Evolutionary conservation across 306 rosid species (phyloP).

Genomic region (Cyclanthera cordifolia): DNA sequence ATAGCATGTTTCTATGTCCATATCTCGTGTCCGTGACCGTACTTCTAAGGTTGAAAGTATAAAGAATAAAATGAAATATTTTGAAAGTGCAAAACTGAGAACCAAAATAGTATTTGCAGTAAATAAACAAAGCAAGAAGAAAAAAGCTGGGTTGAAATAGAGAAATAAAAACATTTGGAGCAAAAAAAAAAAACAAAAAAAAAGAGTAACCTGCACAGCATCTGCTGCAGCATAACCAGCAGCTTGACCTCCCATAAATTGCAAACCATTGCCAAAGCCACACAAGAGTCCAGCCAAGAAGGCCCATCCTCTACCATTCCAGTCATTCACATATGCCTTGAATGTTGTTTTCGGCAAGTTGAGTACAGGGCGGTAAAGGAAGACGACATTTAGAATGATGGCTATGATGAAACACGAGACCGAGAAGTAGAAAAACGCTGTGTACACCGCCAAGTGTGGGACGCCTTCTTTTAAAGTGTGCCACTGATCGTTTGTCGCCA

Average conservation of each 20-base stretch:
- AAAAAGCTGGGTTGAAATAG: not conserved
- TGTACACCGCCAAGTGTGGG: slow-evolving; percentile 1
- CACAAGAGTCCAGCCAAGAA: slow-evolving; percentile 4
- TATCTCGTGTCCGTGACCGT: too few species aligned
- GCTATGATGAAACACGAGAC: not conserved
- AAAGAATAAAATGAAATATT: too few species aligned
- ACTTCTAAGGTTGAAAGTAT: too few species aligned
- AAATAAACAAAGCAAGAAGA: not conserved
- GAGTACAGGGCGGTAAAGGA: not conserved
- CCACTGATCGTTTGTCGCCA: slow-evolving; percentile 5
- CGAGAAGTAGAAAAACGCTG: not conserved
- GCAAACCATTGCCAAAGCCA: slow-evolving; percentile 6
- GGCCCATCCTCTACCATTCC: slow-evolving; percentile 6
- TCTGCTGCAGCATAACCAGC: slow-evolving; percentile 9
- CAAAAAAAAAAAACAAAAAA: too few species aligned
- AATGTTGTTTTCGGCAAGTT: slow-evolving; percentile 2
- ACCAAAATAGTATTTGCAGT: not conserved
- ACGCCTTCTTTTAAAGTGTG: not conserved
- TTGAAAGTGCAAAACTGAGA: too few species aligned
- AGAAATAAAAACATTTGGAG: not conserved
- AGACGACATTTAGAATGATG: not conserved
- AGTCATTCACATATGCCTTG: slow-evolving; percentile 2
- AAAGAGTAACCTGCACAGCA: not conserved
- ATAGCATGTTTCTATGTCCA: too few species aligned
- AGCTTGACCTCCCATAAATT: slow-evolving; percentile 6